phyloP scores from a whole-genome alignment of 805 yeast genomes.

The Ogataea pignaliae region DNA sequence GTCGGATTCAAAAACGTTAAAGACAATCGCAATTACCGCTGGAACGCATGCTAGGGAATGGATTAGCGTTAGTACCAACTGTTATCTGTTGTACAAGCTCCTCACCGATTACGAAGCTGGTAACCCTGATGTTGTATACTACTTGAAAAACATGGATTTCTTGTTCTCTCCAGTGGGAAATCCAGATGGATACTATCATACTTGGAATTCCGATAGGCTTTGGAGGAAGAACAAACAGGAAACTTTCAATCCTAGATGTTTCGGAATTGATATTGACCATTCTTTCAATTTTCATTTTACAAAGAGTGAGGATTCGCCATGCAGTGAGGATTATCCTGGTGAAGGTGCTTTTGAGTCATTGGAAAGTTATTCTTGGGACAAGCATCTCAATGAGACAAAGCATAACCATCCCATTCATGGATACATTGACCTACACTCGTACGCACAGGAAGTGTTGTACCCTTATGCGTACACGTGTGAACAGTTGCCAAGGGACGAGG shows the following conservation, averaged over 20 bases:
- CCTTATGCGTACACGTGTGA: conserved; percentile 82
- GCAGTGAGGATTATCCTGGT: conserved; percentile 83
- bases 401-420: conserved; percentile 63
- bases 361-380: conserved; percentile 49
- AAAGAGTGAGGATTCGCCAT: conserved; percentile 56
- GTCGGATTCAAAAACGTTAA: conserved; percentile 28
- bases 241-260: conserved; percentile 60
- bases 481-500: conserved; percentile 71
- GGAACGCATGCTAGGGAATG: conserved; percentile 92
- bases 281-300: conserved; percentile 76
- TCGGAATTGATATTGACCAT: conserved; percentile 84
- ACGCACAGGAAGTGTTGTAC: conserved; percentile 75
- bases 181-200: conserved; percentile 85
- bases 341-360: conserved; percentile 63
- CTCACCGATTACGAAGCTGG: conserved; percentile 41
- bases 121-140: conserved; percentile 37
- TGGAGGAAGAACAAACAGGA: conserved; percentile 90
- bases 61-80: conserved; percentile 69
- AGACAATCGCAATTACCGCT: conserved; percentile 72
- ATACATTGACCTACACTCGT: conserved; percentile 78
- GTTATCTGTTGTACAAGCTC: conserved; percentile 50
- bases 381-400: conserved; percentile 44
- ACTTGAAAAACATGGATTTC: conserved; percentile 60
- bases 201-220: conserved; percentile 76
- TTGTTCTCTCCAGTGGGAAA: conserved; percentile 78